These are phyloP conservation scores for Candida ponderosae DNA, from an alignment of 805 yeast species.

Conservation along the genomic window DNA sequence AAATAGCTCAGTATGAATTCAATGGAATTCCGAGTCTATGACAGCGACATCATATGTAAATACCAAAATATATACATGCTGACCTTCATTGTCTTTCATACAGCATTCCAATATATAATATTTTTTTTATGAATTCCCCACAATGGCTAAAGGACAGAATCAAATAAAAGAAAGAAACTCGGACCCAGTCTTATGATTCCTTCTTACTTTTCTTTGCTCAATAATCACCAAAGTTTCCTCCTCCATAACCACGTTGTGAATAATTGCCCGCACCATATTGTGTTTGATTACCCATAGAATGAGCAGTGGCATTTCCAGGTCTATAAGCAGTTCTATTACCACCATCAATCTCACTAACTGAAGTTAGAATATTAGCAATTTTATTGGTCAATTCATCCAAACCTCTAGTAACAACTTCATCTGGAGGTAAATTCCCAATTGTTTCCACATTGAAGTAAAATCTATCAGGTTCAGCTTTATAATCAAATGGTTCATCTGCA, in stretches of 20 bases:
- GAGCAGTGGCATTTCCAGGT: slow-evolving; percentile 14
- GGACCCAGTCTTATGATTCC: background rate
- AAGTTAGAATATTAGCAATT: slow-evolving; percentile 78
- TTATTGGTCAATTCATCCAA: slow-evolving; percentile 82
- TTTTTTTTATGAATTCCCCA: no score
- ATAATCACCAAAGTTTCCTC: slow-evolving; percentile 5
- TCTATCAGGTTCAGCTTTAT: slow-evolving; percentile 68
- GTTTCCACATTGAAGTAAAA: slow-evolving; percentile 91
- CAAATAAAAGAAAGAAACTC: no score
- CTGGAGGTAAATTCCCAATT: slow-evolving; percentile 81
- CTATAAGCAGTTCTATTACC: slow-evolving; percentile 42
- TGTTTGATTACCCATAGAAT: slow-evolving; percentile 17
- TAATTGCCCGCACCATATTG: slow-evolving; percentile 32
- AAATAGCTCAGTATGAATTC: no score
- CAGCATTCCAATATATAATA: no score
- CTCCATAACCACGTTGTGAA: slow-evolving; percentile 7
- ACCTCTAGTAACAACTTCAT: slow-evolving; percentile 82
- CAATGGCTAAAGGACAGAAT: no score
- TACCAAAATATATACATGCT: no score
- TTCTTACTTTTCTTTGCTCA: background rate
- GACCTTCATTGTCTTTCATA: no score
- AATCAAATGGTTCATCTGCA: slow-evolving; percentile 81
- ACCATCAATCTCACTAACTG: slow-evolving; percentile 42
- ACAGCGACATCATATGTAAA: no score
- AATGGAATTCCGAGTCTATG: no score